These are phyloP conservation scores for Spirogloea muscicola DNA, from an alignment of 139 green algal species.

Conservation along the genomic window DNA sequence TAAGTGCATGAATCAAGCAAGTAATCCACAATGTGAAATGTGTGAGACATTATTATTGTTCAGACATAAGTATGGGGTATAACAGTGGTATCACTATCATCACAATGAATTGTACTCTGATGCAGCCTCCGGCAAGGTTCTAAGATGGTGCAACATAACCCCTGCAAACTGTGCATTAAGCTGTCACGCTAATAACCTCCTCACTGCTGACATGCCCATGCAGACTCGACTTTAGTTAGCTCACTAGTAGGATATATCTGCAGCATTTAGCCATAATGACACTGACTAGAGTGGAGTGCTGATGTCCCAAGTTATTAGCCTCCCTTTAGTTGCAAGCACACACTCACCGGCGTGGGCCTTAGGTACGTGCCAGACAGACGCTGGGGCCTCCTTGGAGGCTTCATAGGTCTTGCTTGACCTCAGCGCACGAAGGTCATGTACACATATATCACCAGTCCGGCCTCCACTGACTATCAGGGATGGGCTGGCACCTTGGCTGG, in stretches of 20 bases:
- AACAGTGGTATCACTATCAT: conserved; percentile 7
- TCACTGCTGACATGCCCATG: no score
- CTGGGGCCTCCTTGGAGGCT: neutral
- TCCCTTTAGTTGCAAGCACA: neutral
- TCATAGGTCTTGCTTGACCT: neutral
- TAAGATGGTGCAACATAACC: no score
- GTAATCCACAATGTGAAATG: neutral
- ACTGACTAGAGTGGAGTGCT: no score
- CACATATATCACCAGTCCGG: conserved; percentile 16
- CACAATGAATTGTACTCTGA: neutral
- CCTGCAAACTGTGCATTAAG: no score
- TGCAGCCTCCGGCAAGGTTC: no score
- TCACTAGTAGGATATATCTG: no score
- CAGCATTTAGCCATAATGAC: neutral
- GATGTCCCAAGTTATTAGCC: no score
- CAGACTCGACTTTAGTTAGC: no score
- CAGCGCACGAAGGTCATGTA: conserved; percentile 30
- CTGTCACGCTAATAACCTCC: no score
- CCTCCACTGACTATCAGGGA: conserved; percentile 40
- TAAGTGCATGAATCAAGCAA: neutral
- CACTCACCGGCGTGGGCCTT: conserved; percentile 26
- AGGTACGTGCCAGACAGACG: conserved; percentile 16
- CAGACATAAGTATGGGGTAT: neutral
- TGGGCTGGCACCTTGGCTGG: neutral
- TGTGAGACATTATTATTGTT: neutral